Evolutionary conservation across 192 early-diverging fungal genomes (phyloP).

Genomic region (Spinellus fusiger): DNA sequence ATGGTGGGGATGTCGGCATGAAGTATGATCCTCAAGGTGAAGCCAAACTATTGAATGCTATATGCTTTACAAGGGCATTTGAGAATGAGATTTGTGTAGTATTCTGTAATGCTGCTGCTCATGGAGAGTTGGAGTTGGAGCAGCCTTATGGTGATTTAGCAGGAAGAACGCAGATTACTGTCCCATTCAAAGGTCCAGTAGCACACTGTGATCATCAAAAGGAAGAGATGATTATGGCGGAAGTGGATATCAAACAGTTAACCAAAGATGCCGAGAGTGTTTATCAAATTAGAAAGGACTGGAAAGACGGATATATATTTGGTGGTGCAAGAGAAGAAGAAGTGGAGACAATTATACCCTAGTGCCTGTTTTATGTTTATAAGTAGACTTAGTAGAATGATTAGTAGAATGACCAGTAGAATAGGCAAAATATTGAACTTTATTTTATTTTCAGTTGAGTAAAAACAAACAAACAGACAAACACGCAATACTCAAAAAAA

Average conservation of each 20-base stretch:
- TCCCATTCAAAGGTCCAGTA: conserved; percentile 23
- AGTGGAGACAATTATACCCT: background rate
- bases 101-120: conserved; percentile 24
- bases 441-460: too few species aligned
- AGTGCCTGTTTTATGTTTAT: background rate
- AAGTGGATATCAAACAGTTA: conserved; percentile 2
- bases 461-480: too few species aligned
- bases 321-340: background rate
- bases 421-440: background rate
- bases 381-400: background rate
- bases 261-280: conserved; percentile 16
- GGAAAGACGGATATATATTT: conserved; percentile 3
- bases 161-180: conserved; percentile 18
- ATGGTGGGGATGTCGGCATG: background rate
- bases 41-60: conserved; percentile 12
- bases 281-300: conserved; percentile 22
- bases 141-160: conserved; percentile 15
- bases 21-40: conserved; percentile 10
- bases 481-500: too few species aligned
- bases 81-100: conserved; percentile 26
- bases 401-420: background rate
- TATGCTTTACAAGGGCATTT: conserved; percentile 18
- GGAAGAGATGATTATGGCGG: conserved; percentile 26
- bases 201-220: conserved; percentile 7
- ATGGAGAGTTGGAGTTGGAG: background rate